Percentiles rank a stretch among this genome's conserved stretches.
Evolutionary conservation across 768 basidiomycete species (phyloP).

Genomic region (Kwoniella botswanensis): DNA sequence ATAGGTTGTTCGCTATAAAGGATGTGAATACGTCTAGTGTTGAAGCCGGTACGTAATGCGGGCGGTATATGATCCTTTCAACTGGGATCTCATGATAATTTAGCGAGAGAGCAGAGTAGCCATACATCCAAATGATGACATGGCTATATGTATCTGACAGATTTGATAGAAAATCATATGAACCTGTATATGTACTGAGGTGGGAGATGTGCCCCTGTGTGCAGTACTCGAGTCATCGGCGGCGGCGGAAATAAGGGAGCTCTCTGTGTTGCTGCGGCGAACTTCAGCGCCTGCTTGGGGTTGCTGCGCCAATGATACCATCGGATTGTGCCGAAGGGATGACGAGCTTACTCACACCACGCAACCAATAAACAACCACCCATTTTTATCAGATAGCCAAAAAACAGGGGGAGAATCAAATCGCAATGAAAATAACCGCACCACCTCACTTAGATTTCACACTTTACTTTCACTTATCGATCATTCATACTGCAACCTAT

Average conservation of each 20-base stretch:
- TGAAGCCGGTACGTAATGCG: too few relatives aligned
- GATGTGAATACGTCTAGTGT: neutral
- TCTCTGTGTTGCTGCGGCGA: too few relatives aligned
- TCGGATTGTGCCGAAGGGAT: slow-evolving; percentile 9
- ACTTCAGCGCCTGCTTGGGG: too few relatives aligned
- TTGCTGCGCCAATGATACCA: neutral
- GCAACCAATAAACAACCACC: neutral
- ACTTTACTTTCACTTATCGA: neutral
- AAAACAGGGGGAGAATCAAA: neutral
- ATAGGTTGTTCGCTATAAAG: neutral
- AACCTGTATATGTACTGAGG: neutral
- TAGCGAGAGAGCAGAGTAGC: too few relatives aligned
- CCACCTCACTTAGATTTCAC: neutral
- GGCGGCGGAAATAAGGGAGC: neutral
- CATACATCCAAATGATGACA: too few relatives aligned
- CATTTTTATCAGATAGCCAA: slow-evolving; percentile 10
- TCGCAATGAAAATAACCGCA: neutral
- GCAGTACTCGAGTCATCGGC: neutral
- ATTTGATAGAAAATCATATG: neutral
- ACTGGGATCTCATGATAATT: too few relatives aligned
- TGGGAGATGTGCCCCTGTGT: neutral
- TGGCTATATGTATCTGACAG: too few relatives aligned
- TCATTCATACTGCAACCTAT: neutral
- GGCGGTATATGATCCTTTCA: too few relatives aligned
- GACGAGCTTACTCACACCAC: slow-evolving; percentile 5